These are phyloP conservation scores for Coemansia umbellata DNA, from an alignment of 192 early-diverging fungal species.

Conservation along the genomic window DNA sequence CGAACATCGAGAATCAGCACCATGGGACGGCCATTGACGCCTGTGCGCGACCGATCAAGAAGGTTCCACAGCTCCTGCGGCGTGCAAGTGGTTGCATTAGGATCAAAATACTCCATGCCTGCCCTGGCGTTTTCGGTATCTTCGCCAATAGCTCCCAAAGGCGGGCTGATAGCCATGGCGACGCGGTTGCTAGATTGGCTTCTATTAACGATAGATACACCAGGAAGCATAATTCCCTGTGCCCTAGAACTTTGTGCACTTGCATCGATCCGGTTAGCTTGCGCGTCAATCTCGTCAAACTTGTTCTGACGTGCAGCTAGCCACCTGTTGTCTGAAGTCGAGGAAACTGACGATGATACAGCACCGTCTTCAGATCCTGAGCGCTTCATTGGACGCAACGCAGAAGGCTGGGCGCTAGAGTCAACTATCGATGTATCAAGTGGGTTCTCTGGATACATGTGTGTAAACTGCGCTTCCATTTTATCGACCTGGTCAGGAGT, in stretches of 20 bases:
- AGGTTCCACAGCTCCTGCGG: conserved; percentile 35
- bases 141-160: background rate
- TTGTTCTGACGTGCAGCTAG: conserved; percentile 17
- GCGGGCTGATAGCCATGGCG: conserved; percentile 18
- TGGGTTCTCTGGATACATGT: conserved; percentile 28
- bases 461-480: conserved; percentile 43
- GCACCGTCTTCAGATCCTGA: background rate
- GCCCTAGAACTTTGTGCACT: background rate
- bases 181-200: conserved; percentile 6
- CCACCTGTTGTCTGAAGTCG: conserved; percentile 1
- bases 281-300: conserved; percentile 41
- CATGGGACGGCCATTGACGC: conserved; percentile 28
- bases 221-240: background rate
- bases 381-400: background rate
- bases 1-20: conserved; percentile 77
- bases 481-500: conserved; percentile 45
- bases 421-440: background rate
- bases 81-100: conserved; percentile 23
- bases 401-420: background rate
- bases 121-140: conserved; percentile 1
- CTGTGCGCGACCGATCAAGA: conserved; percentile 34
- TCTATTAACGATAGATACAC: conserved; percentile 6
- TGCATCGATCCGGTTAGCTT: conserved; percentile 29
- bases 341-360: background rate
- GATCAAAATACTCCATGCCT: conserved; percentile 13